Base-by-base conservation (phyloP, 2,329 filamentous ascomycete species). In the Rutstroemia sp. region DNA sequence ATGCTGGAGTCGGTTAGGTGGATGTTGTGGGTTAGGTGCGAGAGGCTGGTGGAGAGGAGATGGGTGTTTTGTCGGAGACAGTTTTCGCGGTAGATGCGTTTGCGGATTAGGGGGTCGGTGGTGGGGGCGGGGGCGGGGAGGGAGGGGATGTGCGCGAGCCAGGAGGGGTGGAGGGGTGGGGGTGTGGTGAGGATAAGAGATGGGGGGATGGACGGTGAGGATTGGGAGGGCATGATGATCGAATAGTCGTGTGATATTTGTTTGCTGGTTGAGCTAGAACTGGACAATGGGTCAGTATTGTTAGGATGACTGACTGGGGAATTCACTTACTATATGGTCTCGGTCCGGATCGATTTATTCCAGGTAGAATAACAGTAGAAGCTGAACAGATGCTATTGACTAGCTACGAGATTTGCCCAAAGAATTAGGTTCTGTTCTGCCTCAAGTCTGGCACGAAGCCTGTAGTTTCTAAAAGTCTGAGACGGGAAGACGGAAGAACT, bases 61-160 rank as follows among this genome's bases (percentile, higher is more conserved):
- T 60, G 59, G 2, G 66, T 63, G 42, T 73, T 71, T 19, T 71
- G 66, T 5, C 66, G 66, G 45, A 72, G 72, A 59, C 76, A 75
- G 39, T 73, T 69, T 37, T 67, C 61, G 2, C 71, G 73, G 62
- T 78, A 79, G 45, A 67, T 48, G 8, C 68, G 10, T 57, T 61
- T 63, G 9, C 57, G 58, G 19, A 49, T 4, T 1, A 30, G 23
- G 0, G 45, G 23, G 14, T 18, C 25, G 12, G 45, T 21, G 8
- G 37, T 41, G 2, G 37, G 23, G 23, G 3, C 12, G 5, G 45
- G 45, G 7, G 37, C 4, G 10, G 52, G 52, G 14, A 54, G 52
- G 10, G 14, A n/a, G 10, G 52, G 37, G 14, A 54, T 54, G 19
- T 54, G 52, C 14, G 52, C 19, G 38, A n/a, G 14, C 52, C 52